These are phyloP conservation scores for Dysphania ambrosioides DNA, from an alignment of 148 eudicot genomes.

Conservation along the genomic window DNA sequence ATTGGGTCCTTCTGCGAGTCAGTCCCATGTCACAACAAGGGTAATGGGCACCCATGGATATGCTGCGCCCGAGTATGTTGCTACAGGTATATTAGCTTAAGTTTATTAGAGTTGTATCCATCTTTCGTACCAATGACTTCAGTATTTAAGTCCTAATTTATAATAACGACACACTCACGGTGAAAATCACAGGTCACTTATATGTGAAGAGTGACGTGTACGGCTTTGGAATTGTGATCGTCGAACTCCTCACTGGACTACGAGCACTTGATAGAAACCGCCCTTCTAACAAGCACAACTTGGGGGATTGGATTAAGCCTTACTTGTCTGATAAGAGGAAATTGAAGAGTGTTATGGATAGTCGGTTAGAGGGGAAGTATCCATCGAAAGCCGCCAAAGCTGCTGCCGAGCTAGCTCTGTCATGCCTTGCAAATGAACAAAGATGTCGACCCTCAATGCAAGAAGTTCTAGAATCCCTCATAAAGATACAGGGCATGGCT, in stretches of 20 bases:
- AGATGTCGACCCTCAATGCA: conserved; percentile 68
- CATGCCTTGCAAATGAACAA: conserved; percentile 51
- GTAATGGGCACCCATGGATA: conserved; percentile 84
- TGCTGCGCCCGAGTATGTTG: conserved; percentile 84
- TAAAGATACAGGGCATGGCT: conserved; percentile 29
- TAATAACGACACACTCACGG: background rate
- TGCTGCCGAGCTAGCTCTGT: conserved; percentile 63
- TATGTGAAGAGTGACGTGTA: conserved; percentile 83
- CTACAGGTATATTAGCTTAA: conserved; percentile 53
- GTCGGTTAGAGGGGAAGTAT: conserved; percentile 62
- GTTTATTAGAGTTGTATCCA: background rate
- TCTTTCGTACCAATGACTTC: background rate
- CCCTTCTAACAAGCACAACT: conserved; percentile 37
- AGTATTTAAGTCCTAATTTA: background rate
- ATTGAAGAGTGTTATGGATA: conserved; percentile 60
- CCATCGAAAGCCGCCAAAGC: conserved; percentile 55
- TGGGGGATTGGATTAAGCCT: conserved; percentile 75
- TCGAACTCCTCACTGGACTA: conserved; percentile 64
- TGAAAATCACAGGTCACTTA: conserved; percentile 58
- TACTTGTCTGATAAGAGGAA: conserved; percentile 44
- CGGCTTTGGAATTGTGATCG: conserved; percentile 77
- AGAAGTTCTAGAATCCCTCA: conserved; percentile 56
- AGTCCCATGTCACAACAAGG: conserved; percentile 65
- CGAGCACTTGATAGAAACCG: conserved; percentile 60
- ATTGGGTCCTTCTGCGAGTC: conserved; percentile 62